These are phyloP conservation scores for Leccinum olivaceopallidum DNA, from an alignment of 768 basidiomycete genomes.

Conservation along the genomic window DNA sequence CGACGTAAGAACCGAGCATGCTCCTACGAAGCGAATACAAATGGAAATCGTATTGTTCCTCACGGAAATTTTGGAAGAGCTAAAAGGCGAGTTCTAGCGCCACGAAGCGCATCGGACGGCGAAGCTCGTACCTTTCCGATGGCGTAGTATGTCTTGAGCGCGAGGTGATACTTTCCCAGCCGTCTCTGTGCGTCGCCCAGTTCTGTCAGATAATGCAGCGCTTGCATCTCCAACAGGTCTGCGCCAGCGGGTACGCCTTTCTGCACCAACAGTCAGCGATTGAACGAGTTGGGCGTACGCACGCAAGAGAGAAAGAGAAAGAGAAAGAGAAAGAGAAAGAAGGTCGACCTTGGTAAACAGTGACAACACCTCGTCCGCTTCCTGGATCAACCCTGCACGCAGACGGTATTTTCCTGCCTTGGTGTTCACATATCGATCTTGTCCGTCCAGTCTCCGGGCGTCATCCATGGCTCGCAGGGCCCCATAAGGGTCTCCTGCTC, in stretches of 20 bases:
- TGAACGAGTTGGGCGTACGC: not conserved
- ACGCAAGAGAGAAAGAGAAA: not conserved
- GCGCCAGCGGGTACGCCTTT: slow-evolving; percentile 82
- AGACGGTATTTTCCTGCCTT: slow-evolving; percentile 91
- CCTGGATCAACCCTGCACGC: slow-evolving; percentile 75
- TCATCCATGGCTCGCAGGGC: slow-evolving; percentile 80
- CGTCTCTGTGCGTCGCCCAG: slow-evolving; percentile 72
- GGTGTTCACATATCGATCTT: slow-evolving; percentile 94
- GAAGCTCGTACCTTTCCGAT: slow-evolving; percentile 61
- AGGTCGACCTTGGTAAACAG: slow-evolving; percentile 85
- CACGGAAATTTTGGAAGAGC: slow-evolving; percentile 86
- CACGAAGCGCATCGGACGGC: slow-evolving; percentile 2
- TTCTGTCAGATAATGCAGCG: slow-evolving; percentile 81
- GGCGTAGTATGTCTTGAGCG: slow-evolving; percentile 82
- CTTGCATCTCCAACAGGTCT: slow-evolving; percentile 97
- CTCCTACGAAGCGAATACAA: slow-evolving; percentile 89
- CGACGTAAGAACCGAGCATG: slow-evolving; percentile 81
- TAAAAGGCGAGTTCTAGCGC: slow-evolving; percentile 29
- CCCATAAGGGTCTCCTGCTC: slow-evolving; percentile 74
- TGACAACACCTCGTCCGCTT: slow-evolving; percentile 73
- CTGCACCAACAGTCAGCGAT: slow-evolving; percentile 41
- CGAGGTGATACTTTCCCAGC: slow-evolving; percentile 66
- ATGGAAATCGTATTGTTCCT: slow-evolving; percentile 98
- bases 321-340: not conserved
- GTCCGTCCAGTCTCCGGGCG: slow-evolving; percentile 83